A percentile compares a stretch with the other conserved stretches of the same genome.
These are phyloP conservation scores for Rachicladosporium sp. DNA, from an alignment of 2,329 filamentous ascomycete genomes.

Conservation along the genomic window DNA sequence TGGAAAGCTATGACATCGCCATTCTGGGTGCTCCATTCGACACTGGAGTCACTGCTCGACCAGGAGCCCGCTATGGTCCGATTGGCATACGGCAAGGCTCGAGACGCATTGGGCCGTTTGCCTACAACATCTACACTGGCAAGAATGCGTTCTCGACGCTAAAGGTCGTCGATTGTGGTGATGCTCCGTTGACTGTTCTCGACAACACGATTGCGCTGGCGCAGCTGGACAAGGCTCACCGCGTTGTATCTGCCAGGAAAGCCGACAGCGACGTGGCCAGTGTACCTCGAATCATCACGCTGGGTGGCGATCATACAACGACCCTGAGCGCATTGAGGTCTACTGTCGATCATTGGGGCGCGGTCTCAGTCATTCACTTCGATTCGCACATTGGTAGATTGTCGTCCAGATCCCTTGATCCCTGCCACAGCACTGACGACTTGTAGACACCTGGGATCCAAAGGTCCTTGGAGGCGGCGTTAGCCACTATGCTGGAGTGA, in stretches of 20 bases:
- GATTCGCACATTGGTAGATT: slow-evolving; percentile 23
- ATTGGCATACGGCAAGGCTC: slow-evolving; percentile 40
- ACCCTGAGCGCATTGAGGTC: slow-evolving; percentile 41
- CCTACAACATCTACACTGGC: slow-evolving; percentile 40
- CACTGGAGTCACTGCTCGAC: slow-evolving; percentile 39
- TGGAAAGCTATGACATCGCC: slow-evolving; percentile 37
- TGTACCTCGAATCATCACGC: slow-evolving; percentile 39
- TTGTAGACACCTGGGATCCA: slow-evolving; percentile 44
- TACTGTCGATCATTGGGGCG: slow-evolving; percentile 38
- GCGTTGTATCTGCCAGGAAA: slow-evolving; percentile 35
- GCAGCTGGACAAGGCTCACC: slow-evolving; percentile 41
- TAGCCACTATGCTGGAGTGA: slow-evolving; percentile 48
- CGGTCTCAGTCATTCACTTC: slow-evolving; percentile 46
- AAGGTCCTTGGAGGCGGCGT: slow-evolving; percentile 44
- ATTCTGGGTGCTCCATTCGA: slow-evolving; percentile 39
- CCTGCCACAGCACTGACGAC: slow-evolving; percentile 14
- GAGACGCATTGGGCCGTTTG: slow-evolving; percentile 30
- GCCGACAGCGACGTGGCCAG: slow-evolving; percentile 31
- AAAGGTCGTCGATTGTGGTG: slow-evolving; percentile 43
- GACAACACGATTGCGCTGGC: slow-evolving; percentile 44
- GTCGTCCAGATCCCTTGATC: no score
- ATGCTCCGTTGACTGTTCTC: slow-evolving; percentile 35
- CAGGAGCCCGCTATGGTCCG: slow-evolving; percentile 42
- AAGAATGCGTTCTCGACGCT: slow-evolving; percentile 26
- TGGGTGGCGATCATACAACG: slow-evolving; percentile 46